A percentile compares a stretch with the other conserved stretches of the same genome.
These are phyloP conservation scores for Cicer pinnatifidum DNA, from an alignment of 306 rosid species.

Conservation along the genomic window DNA sequence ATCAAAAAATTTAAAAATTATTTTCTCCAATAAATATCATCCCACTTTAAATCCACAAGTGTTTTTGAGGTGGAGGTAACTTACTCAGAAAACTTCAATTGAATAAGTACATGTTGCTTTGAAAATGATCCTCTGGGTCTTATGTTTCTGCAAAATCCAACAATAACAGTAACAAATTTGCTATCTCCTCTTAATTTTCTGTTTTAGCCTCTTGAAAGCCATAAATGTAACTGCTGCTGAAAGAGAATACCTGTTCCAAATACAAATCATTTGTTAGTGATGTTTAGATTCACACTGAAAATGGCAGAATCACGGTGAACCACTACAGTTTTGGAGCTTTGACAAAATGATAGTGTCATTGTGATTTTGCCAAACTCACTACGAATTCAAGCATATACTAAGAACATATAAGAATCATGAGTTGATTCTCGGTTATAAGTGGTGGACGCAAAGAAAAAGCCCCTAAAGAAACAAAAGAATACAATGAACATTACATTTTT, in stretches of 20 bases:
- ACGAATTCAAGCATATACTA: no score
- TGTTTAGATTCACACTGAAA: background rate
- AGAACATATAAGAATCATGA: background rate
- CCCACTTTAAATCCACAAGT: constrained; percentile 26
- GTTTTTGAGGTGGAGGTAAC: constrained; percentile 29
- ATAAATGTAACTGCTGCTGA: constrained; percentile 92
- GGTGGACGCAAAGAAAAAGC: background rate
- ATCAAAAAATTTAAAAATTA: constrained; percentile 17
- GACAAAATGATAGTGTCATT: no score
- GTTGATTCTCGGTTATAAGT: background rate
- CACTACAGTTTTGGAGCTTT: no score
- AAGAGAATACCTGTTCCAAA: constrained; percentile 78
- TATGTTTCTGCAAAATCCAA: constrained; percentile 1
- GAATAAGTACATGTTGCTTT: constrained; percentile 27
- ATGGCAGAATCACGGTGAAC: no score
- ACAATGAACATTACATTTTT: background rate
- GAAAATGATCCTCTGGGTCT: constrained; percentile 27
- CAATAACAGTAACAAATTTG: constrained; percentile 23
- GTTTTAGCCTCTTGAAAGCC: constrained; percentile 79
- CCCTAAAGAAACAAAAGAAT: background rate
- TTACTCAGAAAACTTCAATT: constrained; percentile 32
- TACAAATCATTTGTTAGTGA: constrained; percentile 17
- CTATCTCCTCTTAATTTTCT: constrained; percentile 63
- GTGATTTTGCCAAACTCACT: no score
- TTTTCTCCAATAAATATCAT: constrained; percentile 18